Evolutionary conservation across 192 early-diverging fungal genomes (phyloP).

Genomic region (Entomortierella parvispora): DNA sequence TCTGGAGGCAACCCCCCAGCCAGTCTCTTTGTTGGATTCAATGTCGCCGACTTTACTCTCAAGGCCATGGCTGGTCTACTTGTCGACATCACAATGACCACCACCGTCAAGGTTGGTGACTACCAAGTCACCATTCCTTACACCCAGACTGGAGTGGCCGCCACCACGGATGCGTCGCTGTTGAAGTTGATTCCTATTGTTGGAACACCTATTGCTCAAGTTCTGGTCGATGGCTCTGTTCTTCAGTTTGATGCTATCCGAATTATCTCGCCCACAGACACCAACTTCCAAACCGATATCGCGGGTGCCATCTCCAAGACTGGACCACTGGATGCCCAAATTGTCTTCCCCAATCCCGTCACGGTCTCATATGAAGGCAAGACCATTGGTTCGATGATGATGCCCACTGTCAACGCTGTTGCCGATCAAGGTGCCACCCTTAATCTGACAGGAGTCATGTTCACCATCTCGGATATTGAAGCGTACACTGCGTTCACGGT

Average conservation of each 20-base stretch:
- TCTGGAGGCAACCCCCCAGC: conserved; percentile 11
- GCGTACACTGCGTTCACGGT: conserved; percentile 55
- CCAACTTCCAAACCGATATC: conserved; percentile 49
- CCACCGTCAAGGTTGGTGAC: conserved; percentile 50
- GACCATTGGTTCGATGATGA: conserved; percentile 48
- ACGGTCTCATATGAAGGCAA: conserved; percentile 51
- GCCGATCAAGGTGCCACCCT: conserved; percentile 54
- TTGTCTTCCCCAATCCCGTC: conserved; percentile 56
- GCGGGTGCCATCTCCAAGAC: conserved; percentile 56
- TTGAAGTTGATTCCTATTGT: conserved; percentile 53
- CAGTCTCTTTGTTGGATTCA: conserved; percentile 43
- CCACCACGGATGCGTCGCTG: conserved; percentile 44
- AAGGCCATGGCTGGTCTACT: conserved; percentile 47
- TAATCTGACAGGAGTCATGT: conserved; percentile 33
- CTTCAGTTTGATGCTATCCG: conserved; percentile 43
- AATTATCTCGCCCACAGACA: conserved; percentile 43
- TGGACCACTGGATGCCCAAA: conserved; percentile 60
- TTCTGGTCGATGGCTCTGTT: conserved; percentile 32
- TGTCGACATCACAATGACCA: conserved; percentile 48
- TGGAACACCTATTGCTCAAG: conserved; percentile 57
- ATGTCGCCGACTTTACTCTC: conserved; percentile 39
- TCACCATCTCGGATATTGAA: conserved; percentile 34
- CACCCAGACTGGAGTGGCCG: conserved; percentile 45
- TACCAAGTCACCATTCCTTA: conserved; percentile 40
- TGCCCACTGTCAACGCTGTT: conserved; percentile 49